Base-by-base conservation (phyloP, 73 alveolate genomes). In the Paramecium biaurelia region DNA sequence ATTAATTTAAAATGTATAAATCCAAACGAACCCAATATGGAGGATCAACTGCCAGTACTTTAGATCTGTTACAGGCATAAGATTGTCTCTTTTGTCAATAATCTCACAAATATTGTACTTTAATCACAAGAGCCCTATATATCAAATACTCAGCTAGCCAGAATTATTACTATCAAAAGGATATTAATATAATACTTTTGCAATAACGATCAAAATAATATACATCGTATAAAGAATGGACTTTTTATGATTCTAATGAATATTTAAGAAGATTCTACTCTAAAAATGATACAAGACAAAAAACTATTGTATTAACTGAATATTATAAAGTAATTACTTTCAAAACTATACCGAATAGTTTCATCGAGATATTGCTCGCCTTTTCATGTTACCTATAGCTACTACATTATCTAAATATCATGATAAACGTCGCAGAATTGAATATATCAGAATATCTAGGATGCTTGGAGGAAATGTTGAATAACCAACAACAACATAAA, bases 131-230 rank as follows among this genome's bases (percentile, higher is more conserved):
- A 15, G 93, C 94, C 9, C 85, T 89, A 5, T 89, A 89, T 53
- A 49, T 82, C 35, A 89, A 89, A 89, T 89, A 89, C 84, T 45
- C 92, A 47, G 94, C 94, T 7, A 58, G 89, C 53, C 76, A 89
- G 53, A 89, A 89, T 45, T 89, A 89, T 88, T 89, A 70, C 38
- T 89, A 70, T 70, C 57, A 76, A 9, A 89, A 89, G 42, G 92
- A 89, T 43, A 72, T 89, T 18, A 89, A 89, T 89, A 43, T 70
- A 18, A 89, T 89, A 23, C 74, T 89, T 23, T 57, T 47, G 34
- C 37, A 70, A 34, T 43, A 67, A 34, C 89, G 94, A 12, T 70
- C 94, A 3, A 70, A 63, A 28, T 67, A 84, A 41, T 45, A 43
- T 18, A 89, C 74, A 8, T 1, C 26, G 5, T 43, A 58, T 32